phyloP scores from a whole-genome alignment of 1,284 basidiomycete genomes.

The Moniliophthora roreri region DNA sequence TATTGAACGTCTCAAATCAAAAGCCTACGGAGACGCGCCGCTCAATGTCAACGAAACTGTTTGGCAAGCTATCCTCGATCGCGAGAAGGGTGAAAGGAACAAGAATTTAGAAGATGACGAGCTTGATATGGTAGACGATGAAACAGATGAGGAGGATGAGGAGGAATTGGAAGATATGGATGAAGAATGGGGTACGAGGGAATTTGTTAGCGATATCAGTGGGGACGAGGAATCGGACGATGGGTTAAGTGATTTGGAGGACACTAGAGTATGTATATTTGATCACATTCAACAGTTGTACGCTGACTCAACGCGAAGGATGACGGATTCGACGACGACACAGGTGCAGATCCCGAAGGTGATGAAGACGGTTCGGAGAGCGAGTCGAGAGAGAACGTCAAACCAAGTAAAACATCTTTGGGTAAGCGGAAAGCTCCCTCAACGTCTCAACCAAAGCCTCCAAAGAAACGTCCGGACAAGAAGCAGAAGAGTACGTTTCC shows the following conservation, averaged over 20 bases:
- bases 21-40: constrained; percentile 97
- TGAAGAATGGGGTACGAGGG: constrained; percentile 67
- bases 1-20: constrained; percentile 91
- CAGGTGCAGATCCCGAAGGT: constrained; percentile 30
- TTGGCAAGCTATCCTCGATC: constrained; percentile 89
- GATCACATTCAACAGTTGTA: constrained; percentile 3
- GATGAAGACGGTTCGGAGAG: constrained; percentile 40
- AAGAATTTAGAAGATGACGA: constrained; percentile 45
- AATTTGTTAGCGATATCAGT: constrained; percentile 87
- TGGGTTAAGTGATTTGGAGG: constrained; percentile 74
- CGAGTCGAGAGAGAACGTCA: constrained; percentile 31
- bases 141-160: constrained; percentile 51
- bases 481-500: constrained; percentile 27
- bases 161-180: constrained; percentile 62
- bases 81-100: constrained; percentile 59
- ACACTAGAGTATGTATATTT: constrained; percentile 47
- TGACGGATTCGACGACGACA: constrained; percentile 22
- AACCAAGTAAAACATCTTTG: constrained; percentile 41
- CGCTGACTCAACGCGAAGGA: constrained; percentile 26
- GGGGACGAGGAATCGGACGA: constrained; percentile 46
- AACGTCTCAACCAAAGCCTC: constrained; percentile 33
- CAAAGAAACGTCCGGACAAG: constrained; percentile 54
- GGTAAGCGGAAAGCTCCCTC: constrained; percentile 70
- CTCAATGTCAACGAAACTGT: constrained; percentile 98
- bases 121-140: constrained; percentile 44